phyloP scores from a whole-genome alignment of 169 alveolate genomes.

The Besnoitia besnoiti region DNA sequence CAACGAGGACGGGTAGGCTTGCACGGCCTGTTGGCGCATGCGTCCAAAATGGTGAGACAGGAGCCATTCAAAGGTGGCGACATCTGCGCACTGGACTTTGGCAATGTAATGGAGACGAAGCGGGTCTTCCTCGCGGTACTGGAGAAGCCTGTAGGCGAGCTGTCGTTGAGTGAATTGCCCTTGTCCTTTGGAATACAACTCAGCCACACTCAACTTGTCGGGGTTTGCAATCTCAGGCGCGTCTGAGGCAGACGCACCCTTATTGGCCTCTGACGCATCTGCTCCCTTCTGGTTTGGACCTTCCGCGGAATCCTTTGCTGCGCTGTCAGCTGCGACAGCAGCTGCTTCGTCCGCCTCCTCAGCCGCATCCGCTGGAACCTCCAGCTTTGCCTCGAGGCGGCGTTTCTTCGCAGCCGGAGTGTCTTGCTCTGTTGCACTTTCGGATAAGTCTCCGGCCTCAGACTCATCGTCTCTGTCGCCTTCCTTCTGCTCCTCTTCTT shows the following conservation, averaged over 20 bases:
- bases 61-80: neutral
- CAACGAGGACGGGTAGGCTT: neutral
- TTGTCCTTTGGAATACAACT: neutral
- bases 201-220: neutral
- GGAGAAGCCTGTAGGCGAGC: neutral
- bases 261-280: too few relatives aligned
- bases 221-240: neutral
- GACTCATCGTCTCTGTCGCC: neutral
- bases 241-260: neutral
- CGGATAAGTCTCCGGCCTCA: neutral
- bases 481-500: neutral
- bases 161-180: neutral
- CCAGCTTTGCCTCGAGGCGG: neutral
- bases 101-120: constrained; percentile 9
- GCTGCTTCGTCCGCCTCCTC: neutral
- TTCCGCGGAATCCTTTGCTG: neutral
- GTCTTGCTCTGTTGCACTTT: neutral
- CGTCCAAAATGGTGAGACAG: neutral
- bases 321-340: neutral
- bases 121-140: constrained; percentile 8
- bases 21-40: constrained; percentile 24
- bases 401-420: neutral
- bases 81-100: constrained; percentile 14
- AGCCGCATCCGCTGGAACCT: neutral
- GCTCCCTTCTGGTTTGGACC: neutral